Conservation (phyloP, 139 green algal genomes). For the Pleodorina starrii region DNA sequence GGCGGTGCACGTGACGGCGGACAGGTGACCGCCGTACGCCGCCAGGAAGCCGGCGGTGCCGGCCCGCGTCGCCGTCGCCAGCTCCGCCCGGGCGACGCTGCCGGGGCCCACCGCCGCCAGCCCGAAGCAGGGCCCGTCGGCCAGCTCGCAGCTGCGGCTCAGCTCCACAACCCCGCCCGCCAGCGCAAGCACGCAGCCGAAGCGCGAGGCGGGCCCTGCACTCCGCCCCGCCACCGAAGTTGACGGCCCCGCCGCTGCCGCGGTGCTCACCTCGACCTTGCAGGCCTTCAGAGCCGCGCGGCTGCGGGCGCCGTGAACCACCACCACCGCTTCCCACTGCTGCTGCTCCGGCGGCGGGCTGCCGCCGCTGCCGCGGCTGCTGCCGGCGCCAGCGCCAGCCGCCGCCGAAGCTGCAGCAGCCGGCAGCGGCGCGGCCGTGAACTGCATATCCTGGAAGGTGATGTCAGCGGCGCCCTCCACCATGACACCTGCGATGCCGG, state of each 20-base stretch:
- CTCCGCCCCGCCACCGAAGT: no score
- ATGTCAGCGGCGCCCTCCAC: neutral
- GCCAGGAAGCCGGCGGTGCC: conserved; percentile 1
- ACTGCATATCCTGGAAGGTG: neutral
- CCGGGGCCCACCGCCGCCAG: neutral
- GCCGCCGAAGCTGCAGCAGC: neutral
- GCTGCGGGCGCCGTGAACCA: neutral
- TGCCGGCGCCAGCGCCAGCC: no score
- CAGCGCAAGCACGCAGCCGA: neutral
- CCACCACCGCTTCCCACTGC: neutral
- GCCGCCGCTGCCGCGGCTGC: no score
- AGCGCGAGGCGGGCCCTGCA: neutral
- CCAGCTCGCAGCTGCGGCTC: neutral
- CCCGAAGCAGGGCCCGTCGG: neutral
- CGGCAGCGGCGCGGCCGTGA: neutral
- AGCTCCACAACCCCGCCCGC: neutral
- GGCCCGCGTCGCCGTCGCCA: neutral
- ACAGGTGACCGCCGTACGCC: neutral
- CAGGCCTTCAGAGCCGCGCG: neutral
- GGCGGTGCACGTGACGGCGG: neutral
- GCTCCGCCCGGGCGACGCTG: neutral
- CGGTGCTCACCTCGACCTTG: neutral
- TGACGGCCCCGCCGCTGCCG: neutral
- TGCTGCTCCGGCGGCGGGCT: no score
- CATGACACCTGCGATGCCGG: neutral